Evolutionary conservation across 1,139 yeast genomes (phyloP), one percentile per base, ranked within the genome.

Genomic region (Lodderomyces pseudojiufengensis): DNA sequence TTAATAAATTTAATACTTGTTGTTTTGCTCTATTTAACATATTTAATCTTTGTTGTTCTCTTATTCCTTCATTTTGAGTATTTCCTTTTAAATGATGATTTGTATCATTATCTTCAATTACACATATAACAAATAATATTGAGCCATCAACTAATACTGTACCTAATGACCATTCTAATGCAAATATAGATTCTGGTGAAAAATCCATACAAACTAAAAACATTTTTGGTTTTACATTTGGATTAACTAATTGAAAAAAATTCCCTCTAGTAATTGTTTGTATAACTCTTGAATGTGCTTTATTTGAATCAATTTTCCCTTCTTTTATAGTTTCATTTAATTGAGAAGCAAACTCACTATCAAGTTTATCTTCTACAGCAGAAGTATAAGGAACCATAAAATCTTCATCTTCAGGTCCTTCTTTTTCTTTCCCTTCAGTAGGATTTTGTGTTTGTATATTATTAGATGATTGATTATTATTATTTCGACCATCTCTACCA

Each of bases 141-240:
- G 88, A 84, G 0, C 94, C 94, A 51, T 86, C 94, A 20, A 83
- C 84, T 36, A 88, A 68, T 1, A 88, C 84, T 0, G 95, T 80
- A 2, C 97, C 97, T 47, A 90, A 72, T 32, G 90, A 78, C 87
- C 96, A 90, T 51, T 87, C 95, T 30, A 90, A 68, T 0, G 97
- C 95, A 57, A 84, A 86, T 25, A 75, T 72, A 3, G 95, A 83
- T 51, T 87, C 97, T 1, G 90, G 87, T 2, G 92, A 82, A 49
- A 85, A 74, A 54, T 86, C 95, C 64, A 84, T 77, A 52, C 92
- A 85, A 24, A 84, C 73, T 38, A 86, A 65, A 57, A 80, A 86
- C 57, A 84, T 76, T 54, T 80, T 82, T 29, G 85, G 84, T 43
- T 70, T 68, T 30, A 70, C 60, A 39, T 64, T 64, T n/a, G 73